These are phyloP conservation scores for Lactifluus subvellereus DNA, from an alignment of 768 basidiomycete species.

Conservation along the genomic window DNA sequence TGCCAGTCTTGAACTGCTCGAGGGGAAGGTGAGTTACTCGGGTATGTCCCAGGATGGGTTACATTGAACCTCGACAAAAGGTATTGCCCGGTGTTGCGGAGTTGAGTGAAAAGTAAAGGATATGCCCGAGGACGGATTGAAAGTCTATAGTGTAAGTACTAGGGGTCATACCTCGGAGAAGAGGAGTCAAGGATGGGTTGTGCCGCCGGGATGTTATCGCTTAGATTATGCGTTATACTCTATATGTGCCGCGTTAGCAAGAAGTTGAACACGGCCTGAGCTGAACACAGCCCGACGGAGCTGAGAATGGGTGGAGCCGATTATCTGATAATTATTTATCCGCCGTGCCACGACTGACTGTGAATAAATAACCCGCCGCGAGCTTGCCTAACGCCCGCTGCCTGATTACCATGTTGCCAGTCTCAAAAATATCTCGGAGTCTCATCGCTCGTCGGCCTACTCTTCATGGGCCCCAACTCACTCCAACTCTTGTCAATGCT, in stretches of 20 bases:
- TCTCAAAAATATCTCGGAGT: conserved; percentile 48
- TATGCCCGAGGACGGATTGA: not conserved
- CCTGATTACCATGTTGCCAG: conserved; percentile 46
- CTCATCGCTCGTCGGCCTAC: conserved; percentile 26
- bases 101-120: conserved; percentile 67
- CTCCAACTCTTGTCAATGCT: conserved; percentile 9
- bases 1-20: conserved; percentile 89
- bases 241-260: not conserved
- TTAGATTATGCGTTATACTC: not conserved
- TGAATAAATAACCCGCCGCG: not conserved
- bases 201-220: not conserved
- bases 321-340: conserved; percentile 24
- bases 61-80: conserved; percentile 36
- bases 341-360: not conserved
- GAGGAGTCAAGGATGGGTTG: not conserved
- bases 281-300: too few relatives aligned
- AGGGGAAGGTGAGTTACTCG: conserved; percentile 76
- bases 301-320: conserved; percentile 4
- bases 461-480: conserved; percentile 29
- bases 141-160: conserved; percentile 12
- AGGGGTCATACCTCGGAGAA: not conserved
- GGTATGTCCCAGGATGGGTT: not conserved
- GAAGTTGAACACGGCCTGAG: too few relatives aligned
- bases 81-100: conserved; percentile 88
- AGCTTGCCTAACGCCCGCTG: not conserved